Evolutionary conservation across 768 basidiomycete species (phyloP), one percentile per base, ranked within the genome.

Genomic region (Russula ochroleuca): DNA sequence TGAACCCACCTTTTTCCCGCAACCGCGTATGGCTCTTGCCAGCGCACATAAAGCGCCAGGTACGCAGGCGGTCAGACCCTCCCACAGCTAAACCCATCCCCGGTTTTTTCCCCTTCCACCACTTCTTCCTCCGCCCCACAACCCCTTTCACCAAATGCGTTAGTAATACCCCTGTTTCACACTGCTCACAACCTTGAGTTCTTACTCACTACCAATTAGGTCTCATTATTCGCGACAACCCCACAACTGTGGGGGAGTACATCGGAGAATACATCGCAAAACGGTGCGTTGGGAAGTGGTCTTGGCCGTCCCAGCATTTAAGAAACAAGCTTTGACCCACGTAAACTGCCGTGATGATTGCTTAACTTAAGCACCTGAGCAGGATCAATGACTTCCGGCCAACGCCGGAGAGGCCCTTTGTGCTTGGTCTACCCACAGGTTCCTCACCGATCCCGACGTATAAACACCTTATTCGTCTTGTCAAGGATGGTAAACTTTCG

Each of bases 401-500:
- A 9, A 89, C 88, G 0, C 72, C 83, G 1, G 83, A 87, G 52
- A 82, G 78, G 45, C 92, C 90, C 0, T 94, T 95, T 73, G 89
- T 95, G 13, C 80, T 94, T 21, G 93, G 93, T 64, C 81, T 95
- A 5, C 93, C 93, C 2, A 94, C 93, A 0, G 92, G 93, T 3
- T 91, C 89, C 4, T 90, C 88, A 1, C 93, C 93, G 41, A 87
- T 95, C 71, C 87, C 90, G 19, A 94, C 92, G 0, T 95, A 95
- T 81, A 87, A 89, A 77, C 77, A 83, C 23, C 82, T 95, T 65
- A 90, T 94, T 68, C 77, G 81, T 66, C 75, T 92, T 65, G 85
- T 91, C 69, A 87, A 92, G 75, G 83, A 79, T 15, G 89, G 85
- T 25, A 82, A 84, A 66, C 80, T 94, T 65, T 88, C 88, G 88